Evolutionary conservation across 345 rosid genomes (phyloP).

Genomic region (Aegle marmelos): DNA sequence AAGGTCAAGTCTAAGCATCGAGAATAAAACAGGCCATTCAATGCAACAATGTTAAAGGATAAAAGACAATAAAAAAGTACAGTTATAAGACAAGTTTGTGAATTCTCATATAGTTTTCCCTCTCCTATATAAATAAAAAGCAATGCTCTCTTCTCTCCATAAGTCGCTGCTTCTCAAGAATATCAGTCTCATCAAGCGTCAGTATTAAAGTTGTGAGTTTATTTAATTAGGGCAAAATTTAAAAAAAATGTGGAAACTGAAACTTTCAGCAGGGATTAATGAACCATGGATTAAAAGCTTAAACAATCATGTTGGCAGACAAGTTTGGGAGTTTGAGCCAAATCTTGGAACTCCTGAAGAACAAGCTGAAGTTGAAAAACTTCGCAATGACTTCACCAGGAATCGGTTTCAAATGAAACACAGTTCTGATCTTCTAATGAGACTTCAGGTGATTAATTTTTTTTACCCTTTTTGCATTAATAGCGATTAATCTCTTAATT

Average conservation of each 20-base stretch:
- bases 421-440: conserved; percentile 52
- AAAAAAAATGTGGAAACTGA: conserved; percentile 51
- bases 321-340: conserved; percentile 54
- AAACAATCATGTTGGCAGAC: conserved; percentile 48
- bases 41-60: too few relatives aligned
- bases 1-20: neutral
- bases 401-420: conserved; percentile 41
- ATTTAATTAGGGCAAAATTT: neutral
- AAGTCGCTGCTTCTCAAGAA: neutral
- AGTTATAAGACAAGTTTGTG: too few relatives aligned
- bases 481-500: too few relatives aligned
- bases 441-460: conserved; percentile 42
- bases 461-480: too few relatives aligned
- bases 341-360: conserved; percentile 30
- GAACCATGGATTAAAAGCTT: conserved; percentile 26
- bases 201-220: neutral
- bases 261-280: conserved; percentile 40
- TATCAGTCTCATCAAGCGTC: neutral
- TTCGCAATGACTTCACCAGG: conserved; percentile 25
- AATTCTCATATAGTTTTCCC: neutral
- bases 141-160: too few relatives aligned
- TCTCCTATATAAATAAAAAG: neutral
- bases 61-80: neutral
- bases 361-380: conserved; percentile 27
- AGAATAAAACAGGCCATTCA: neutral